These are phyloP conservation scores for Fusarium zealandicum DNA, from an alignment of 2,329 filamentous ascomycete species.

Conservation along the genomic window DNA sequence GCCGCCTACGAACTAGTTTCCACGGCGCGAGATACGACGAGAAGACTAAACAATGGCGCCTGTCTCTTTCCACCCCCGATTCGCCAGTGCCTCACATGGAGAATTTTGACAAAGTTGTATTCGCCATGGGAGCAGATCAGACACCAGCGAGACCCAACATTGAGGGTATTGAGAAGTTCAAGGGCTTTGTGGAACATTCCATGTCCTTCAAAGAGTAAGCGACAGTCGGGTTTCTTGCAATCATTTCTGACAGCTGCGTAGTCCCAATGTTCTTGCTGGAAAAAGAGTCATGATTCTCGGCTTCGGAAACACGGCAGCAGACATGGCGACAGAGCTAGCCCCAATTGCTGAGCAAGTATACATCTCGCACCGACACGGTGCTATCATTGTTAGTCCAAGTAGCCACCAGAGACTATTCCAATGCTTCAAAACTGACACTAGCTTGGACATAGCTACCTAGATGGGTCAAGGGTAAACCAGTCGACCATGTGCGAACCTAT, in stretches of 20 bases:
- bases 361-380: conserved; percentile 3
- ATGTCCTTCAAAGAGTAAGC: conserved; percentile 9
- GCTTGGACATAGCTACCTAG: not conserved
- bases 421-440: too few relatives aligned
- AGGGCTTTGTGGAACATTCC: conserved; percentile 8
- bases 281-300: conserved; percentile 7
- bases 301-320: conserved; percentile 7
- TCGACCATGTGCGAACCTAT: conserved; percentile 7
- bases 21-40: not conserved
- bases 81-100: not conserved
- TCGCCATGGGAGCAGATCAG: conserved; percentile 10
- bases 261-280: not conserved
- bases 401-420: too few relatives aligned
- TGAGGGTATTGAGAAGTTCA: conserved; percentile 4
- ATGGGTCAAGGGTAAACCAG: conserved; percentile 11
- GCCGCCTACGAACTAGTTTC: conserved; percentile 4
- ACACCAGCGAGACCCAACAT: conserved; percentile 4
- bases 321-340: conserved; percentile 4
- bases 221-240: too few relatives aligned
- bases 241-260: not conserved
- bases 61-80: not conserved
- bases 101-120: conserved; percentile 9
- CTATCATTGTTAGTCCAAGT: conserved; percentile 4
- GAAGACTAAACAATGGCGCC: conserved; percentile 4
- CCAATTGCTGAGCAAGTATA: conserved; percentile 3